Base-by-base conservation (phyloP, 345 rosid genomes). In the Syzygium aqueum region DNA sequence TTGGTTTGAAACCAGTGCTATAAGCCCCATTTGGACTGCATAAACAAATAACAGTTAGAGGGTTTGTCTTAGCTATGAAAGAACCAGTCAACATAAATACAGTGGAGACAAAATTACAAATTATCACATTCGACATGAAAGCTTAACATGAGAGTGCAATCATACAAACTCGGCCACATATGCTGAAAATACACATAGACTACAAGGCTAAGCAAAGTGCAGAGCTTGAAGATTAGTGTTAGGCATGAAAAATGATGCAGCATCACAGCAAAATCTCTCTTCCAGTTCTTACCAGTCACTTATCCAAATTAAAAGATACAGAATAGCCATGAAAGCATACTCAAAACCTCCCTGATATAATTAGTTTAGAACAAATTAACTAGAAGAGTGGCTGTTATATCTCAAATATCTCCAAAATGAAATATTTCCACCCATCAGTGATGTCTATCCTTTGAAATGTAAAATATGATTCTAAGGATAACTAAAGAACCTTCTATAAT, bases 21-120 rank as follows among this genome's bases (percentile, higher is more conserved):
- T 97, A 97, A 83, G 99, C 99, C 93, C 99, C 99, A 95, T 95
- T 95, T 30, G 99, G 98, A 87, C 99, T 97, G 94, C 92, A 90
- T 54, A 56, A 86, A 77, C 46, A 53, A 86, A n/a, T 28, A 61
- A 53, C n/a, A 50, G 28, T 63, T 57, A 17, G 23, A 77, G 67
- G 83, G 51, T 67, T 50, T n/a, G 53, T 57, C 33, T n/a, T 43
- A 85, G 51, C 25, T 73, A 37, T 2, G 14, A 9, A 37, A 73
- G 49, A 85, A 21, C 77, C 87, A 56, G 0, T 46, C 61, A 43
- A 21, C 21, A n/a, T 0, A 59, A 0, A 27, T 7, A 43, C 23
- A 12, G 12, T 21, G 61, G 22, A 30, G 30, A 61, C 0, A 13
- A 37, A 59, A 85, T 57, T 37, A 28, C 51, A 46, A 37, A 53